phyloP scores from a whole-genome alignment of 768 basidiomycete genomes.

The Cubamyces lactineus region DNA sequence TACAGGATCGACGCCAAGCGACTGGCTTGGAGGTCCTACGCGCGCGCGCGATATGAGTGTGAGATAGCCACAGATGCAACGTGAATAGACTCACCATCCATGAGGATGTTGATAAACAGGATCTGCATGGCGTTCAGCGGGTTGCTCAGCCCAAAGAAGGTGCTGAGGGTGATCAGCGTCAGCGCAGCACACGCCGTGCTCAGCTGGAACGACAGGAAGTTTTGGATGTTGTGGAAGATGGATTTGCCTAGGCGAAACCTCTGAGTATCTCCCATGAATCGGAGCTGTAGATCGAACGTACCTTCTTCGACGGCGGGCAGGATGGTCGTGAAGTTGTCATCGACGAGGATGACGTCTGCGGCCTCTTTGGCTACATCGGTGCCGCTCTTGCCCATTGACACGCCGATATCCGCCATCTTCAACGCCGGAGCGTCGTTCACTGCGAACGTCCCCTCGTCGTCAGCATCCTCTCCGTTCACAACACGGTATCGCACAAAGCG shows the following conservation, averaged over 20 bases:
- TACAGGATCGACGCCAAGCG: constrained; percentile 95
- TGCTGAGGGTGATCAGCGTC: constrained; percentile 93
- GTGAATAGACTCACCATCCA: constrained; percentile 72
- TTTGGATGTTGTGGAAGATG: constrained; percentile 99
- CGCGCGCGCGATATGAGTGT: not conserved
- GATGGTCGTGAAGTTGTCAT: constrained; percentile 96
- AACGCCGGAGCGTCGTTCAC: constrained; percentile 97
- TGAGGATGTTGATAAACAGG: constrained; percentile 98
- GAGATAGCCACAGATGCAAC: not conserved
- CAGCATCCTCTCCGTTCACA: not conserved
- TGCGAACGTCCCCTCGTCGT: constrained; percentile 27
- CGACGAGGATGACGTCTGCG: constrained; percentile 94
- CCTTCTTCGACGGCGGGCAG: constrained; percentile 94
- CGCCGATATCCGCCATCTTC: constrained; percentile 97
- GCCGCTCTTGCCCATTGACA: constrained; percentile 98
- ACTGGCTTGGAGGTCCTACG: constrained; percentile 90
- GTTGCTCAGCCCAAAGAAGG: constrained; percentile 85
- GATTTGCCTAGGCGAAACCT: constrained; percentile 68
- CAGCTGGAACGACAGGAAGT: constrained; percentile 95
- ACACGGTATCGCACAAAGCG: not conserved
- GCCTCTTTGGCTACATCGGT: constrained; percentile 99
- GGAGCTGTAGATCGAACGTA: constrained; percentile 32
- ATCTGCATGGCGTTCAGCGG: constrained; percentile 99
- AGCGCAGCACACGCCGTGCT: constrained; percentile 97
- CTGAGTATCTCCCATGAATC: not conserved